Conservation (phyloP, 2,329 filamentous ascomycete genomes). For the Chalaropsis thielavioides region DNA sequence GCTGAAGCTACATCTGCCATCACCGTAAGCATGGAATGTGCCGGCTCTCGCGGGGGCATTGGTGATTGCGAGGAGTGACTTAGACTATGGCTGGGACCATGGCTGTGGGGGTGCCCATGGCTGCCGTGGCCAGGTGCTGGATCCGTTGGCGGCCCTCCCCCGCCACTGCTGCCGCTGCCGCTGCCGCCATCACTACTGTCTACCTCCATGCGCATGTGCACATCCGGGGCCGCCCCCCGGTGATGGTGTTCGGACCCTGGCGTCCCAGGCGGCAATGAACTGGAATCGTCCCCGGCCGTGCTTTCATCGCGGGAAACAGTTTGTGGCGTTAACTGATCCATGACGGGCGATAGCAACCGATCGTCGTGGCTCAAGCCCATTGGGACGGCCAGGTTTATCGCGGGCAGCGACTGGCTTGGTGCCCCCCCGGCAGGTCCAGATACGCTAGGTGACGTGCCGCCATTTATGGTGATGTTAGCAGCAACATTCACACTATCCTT, state of each 20-base stretch:
- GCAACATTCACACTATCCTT: conserved; percentile 1
- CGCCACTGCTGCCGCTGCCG: too few species aligned
- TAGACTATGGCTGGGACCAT: conserved; percentile 11
- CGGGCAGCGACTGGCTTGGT: conserved; percentile 3
- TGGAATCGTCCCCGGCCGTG: conserved; percentile 14
- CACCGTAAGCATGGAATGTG: conserved; percentile 11
- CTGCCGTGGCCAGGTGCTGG: neutral
- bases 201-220: conserved; percentile 16
- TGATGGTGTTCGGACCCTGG: conserved; percentile 14
- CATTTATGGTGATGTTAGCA: neutral
- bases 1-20: conserved; percentile 15
- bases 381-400: conserved; percentile 14
- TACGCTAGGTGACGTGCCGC: neutral
- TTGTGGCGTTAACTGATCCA: conserved; percentile 14
- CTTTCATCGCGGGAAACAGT: conserved; percentile 15
- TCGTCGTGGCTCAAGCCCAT: conserved; percentile 14
- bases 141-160: conserved; percentile 1
- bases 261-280: conserved; percentile 13
- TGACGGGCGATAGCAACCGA: conserved; percentile 12
- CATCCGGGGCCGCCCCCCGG: conserved; percentile 7
- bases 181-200: neutral
- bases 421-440: neutral
- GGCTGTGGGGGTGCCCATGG: neutral
- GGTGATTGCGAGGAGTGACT: conserved; percentile 12
- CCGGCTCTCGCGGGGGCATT: conserved; percentile 1